Conservation (phyloP, 2,329 filamentous ascomycete genomes). For the Cladosporium velox region DNA sequence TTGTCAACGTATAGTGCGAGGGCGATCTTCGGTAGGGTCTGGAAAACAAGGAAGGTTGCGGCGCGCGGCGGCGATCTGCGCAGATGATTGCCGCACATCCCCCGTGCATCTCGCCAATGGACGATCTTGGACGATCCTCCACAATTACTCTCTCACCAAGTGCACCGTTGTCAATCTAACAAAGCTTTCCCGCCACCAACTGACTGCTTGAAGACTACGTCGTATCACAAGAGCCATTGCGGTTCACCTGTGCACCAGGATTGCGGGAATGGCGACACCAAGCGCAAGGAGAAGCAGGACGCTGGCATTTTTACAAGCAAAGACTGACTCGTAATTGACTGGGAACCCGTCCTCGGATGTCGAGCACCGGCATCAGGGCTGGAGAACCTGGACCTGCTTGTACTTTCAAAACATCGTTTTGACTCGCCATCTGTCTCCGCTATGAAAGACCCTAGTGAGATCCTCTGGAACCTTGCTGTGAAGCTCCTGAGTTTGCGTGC, state of each 20-base stretch:
- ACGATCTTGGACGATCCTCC: not conserved
- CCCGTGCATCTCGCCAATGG: not conserved
- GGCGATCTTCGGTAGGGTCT: not conserved
- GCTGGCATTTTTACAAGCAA: not conserved
- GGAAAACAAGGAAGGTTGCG: not conserved
- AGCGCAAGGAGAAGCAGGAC: not conserved
- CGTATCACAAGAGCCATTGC: not conserved
- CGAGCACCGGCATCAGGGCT: not conserved
- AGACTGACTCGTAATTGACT: not conserved
- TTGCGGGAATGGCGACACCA: not conserved
- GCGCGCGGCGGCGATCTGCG: not conserved
- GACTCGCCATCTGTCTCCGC: not conserved
- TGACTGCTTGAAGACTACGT: not conserved
- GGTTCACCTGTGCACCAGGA: not conserved
- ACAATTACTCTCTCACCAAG: not conserved
- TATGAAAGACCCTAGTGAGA: constrained; percentile 10
- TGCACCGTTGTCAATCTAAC: not conserved
- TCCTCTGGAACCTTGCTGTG: constrained; percentile 5
- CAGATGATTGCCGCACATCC: not conserved
- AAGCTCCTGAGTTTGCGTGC: constrained; percentile 2
- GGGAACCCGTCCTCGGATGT: not conserved
- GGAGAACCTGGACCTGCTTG: constrained; percentile 1
- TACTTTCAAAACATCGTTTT: not conserved
- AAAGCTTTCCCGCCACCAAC: not conserved
- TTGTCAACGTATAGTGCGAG: not conserved